Conservation (phyloP, 306 rosid species). For the Spatholobus suberectus region DNA sequence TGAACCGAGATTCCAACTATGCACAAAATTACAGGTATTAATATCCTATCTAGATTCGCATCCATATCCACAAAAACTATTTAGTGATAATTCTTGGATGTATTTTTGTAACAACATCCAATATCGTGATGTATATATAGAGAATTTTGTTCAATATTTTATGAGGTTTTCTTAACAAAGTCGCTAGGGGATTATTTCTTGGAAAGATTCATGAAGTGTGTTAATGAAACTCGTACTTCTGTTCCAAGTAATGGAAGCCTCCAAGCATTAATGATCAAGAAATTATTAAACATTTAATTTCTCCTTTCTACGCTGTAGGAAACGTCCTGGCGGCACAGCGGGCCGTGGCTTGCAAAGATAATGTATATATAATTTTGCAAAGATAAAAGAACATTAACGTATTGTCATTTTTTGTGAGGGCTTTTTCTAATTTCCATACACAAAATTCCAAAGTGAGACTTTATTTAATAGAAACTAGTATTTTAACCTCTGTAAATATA, state of each 20-base stretch:
- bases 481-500: too few relatives aligned
- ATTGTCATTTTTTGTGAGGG: neutral
- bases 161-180: neutral
- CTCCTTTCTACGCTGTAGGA: neutral
- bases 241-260: constrained; percentile 26
- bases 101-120: neutral
- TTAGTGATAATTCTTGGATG: neutral
- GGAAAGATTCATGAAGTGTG: constrained; percentile 32
- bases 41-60: constrained; percentile 31
- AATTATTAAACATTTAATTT: constrained; percentile 25
- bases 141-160: constrained; percentile 6
- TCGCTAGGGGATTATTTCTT: constrained; percentile 31
- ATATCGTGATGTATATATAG: neutral
- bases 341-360: neutral
- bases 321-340: neutral
- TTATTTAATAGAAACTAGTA: neutral
- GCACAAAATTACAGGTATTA: constrained; percentile 30
- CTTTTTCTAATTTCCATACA: neutral
- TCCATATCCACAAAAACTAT: neutral
- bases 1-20: constrained; percentile 8
- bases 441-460: neutral
- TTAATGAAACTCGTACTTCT: neutral
- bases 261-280: neutral
- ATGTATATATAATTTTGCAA: neutral
- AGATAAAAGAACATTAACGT: neutral